Percentiles rank a stretch among this genome's conserved stretches.
Conservation (phyloP, 306 rosid genomes). For the Pyrus communis region DNA sequence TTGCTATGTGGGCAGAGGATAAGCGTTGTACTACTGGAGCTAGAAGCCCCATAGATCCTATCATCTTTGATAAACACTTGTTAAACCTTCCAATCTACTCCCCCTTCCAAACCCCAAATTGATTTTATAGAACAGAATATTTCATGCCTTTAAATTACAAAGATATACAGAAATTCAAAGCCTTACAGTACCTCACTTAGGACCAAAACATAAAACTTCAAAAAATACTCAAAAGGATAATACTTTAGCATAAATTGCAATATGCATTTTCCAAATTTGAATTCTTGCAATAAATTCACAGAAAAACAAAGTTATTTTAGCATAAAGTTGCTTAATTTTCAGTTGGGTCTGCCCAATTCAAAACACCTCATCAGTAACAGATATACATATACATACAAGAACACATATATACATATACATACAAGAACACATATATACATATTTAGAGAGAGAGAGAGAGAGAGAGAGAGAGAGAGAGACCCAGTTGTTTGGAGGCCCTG, state of each 20-base stretch:
- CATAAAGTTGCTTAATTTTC: background rate
- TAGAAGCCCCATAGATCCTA: background rate
- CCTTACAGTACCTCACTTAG: background rate
- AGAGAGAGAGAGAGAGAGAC: slow-evolving; percentile 34
- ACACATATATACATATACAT: background rate
- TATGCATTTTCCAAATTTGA: background rate
- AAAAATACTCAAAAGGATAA: background rate
- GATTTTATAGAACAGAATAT: background rate
- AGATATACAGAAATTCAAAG: background rate
- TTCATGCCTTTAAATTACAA: background rate
- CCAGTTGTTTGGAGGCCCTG: slow-evolving; percentile 62
- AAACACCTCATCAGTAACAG: background rate
- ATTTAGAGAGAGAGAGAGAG: background rate
- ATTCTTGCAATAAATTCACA: background rate
- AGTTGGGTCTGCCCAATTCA: background rate
- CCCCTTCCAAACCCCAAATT: background rate
- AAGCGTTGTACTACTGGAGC: background rate
- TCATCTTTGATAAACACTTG: background rate
- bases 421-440: background rate
- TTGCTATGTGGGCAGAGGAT: background rate
- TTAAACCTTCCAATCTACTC: background rate
- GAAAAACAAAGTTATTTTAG: background rate
- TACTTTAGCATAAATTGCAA: background rate
- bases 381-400: background rate
- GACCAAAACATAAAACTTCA: background rate